Conservation (phyloP, 768 basidiomycete genomes). For the Pleurotus sapidus region DNA sequence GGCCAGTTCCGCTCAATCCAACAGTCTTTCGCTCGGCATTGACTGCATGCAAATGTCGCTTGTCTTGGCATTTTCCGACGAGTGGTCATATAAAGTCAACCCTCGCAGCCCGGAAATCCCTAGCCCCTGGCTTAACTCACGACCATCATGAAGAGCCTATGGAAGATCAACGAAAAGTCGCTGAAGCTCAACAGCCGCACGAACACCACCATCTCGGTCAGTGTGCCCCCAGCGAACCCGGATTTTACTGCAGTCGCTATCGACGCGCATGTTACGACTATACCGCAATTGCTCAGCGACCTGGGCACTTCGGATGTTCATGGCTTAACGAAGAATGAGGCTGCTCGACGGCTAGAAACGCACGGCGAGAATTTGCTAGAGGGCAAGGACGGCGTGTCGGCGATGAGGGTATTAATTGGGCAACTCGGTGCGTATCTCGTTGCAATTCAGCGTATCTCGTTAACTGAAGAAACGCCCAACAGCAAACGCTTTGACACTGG, state of each 20-base stretch:
- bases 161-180: constrained; percentile 8
- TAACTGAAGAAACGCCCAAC: neutral
- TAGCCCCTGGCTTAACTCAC: neutral
- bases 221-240: neutral
- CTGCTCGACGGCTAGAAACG: neutral
- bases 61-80: constrained; percentile 5
- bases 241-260: constrained; percentile 5
- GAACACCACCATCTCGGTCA: constrained; percentile 4
- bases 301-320: constrained; percentile 7
- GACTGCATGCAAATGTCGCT: neutral
- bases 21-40: constrained; percentile 6
- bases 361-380: constrained; percentile 5
- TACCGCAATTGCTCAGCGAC: constrained; percentile 1
- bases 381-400: constrained; percentile 3
- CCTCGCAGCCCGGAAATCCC: neutral
- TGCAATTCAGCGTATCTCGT: neutral
- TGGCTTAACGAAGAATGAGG: constrained; percentile 8
- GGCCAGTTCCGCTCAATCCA: constrained; percentile 4
- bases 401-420: neutral
- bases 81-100: constrained; percentile 1
- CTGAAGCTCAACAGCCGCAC: constrained; percentile 2
- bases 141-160: constrained; percentile 5
- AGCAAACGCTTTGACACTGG: constrained; percentile 6
- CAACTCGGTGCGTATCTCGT: neutral
- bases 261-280: neutral